Percentiles rank a stretch among this genome's conserved stretches.
Conservation (phyloP, 768 basidiomycete genomes). For the Amanita jacksonii region DNA sequence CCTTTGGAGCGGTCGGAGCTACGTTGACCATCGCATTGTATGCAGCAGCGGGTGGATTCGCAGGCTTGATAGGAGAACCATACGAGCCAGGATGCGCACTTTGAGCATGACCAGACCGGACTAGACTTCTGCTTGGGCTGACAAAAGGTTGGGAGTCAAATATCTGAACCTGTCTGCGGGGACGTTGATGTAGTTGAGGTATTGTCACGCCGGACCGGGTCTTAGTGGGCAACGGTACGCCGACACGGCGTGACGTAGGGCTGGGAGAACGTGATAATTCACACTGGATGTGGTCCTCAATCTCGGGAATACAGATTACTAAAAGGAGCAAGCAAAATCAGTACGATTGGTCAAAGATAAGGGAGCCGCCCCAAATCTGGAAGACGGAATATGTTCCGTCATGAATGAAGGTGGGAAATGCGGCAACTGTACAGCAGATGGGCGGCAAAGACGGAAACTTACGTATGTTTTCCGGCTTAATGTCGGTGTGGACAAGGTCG, state of each 20-base stretch:
- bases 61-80: conserved; percentile 24
- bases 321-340: conserved; percentile 22
- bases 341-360: conserved; percentile 15
- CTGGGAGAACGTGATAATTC: conserved; percentile 61
- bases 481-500: conserved; percentile 86
- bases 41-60: too few species aligned
- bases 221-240: conserved; percentile 63
- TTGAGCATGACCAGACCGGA: conserved; percentile 21
- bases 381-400: neutral
- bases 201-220: conserved; percentile 53
- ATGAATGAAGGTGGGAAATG: conserved; percentile 6
- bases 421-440: conserved; percentile 8
- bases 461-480: conserved; percentile 96
- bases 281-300: conserved; percentile 61
- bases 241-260: conserved; percentile 73
- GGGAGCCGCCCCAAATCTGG: conserved; percentile 19
- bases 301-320: conserved; percentile 81
- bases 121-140: conserved; percentile 37
- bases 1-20: conserved; percentile 23
- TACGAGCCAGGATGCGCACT: conserved; percentile 26
- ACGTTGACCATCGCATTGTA: too few species aligned
- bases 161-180: conserved; percentile 66
- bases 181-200: conserved; percentile 39
- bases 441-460: conserved; percentile 24
- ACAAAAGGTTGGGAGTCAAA: conserved; percentile 74